A percentile compares a stretch with the other conserved stretches of the same genome.
phyloP scores from a whole-genome alignment of 2,329 filamentous ascomycete genomes.

The Alternaria postmessia region DNA sequence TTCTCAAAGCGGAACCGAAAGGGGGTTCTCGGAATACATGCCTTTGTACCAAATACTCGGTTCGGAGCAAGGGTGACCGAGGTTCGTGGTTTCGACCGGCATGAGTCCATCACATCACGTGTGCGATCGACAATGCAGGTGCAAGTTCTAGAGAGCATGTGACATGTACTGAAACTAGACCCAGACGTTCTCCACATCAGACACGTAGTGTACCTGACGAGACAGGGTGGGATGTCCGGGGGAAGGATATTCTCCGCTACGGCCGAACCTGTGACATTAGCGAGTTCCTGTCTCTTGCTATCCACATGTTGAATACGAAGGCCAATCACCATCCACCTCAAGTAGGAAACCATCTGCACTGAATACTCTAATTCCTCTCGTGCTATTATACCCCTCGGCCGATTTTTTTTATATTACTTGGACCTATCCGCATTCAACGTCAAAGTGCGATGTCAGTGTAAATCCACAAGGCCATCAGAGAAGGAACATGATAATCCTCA shows the following conservation, averaged over 20 bases:
- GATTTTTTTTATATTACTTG: no score
- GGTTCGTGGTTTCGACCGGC: not conserved
- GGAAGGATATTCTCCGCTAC: not conserved
- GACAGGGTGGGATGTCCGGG: no score
- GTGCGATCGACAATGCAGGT: not conserved
- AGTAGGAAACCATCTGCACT: no score
- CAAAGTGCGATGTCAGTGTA: no score
- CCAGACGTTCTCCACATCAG: not conserved
- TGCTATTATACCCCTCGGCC: no score
- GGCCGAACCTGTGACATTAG: not conserved
- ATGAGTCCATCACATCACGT: not conserved
- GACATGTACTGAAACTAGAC: not conserved
- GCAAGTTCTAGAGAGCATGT: not conserved
- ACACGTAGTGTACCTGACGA: not conserved
- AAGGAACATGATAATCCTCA: no score
- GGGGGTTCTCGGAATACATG: not conserved
- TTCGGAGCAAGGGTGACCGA: not conserved
- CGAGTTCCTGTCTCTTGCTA: no score
- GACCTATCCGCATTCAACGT: no score
- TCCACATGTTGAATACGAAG: no score
- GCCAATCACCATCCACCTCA: no score
- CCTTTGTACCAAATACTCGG: not conserved
- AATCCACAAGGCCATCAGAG: no score
- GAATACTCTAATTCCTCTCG: no score
- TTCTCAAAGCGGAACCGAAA: not conserved